These are phyloP conservation scores for Malus asiatica DNA, from an alignment of 306 rosid species.

Conservation along the genomic window DNA sequence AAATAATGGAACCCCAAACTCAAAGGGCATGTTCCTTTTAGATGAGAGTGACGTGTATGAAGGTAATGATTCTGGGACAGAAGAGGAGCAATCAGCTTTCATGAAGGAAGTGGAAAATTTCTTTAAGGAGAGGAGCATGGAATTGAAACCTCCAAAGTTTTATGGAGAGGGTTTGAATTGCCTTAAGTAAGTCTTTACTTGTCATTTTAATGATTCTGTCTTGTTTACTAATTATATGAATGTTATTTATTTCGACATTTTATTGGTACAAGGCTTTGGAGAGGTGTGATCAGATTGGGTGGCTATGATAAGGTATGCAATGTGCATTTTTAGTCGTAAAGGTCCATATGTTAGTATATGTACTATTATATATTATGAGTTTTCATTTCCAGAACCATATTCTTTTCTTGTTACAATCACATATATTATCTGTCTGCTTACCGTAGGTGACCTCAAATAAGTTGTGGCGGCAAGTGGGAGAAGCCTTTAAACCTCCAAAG, in stretches of 20 bases:
- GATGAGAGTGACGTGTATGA: slow-evolving; percentile 51
- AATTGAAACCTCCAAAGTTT: slow-evolving; percentile 92
- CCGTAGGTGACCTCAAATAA: slow-evolving; percentile 88
- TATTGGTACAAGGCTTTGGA: slow-evolving; percentile 64
- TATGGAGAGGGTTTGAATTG: slow-evolving; percentile 93
- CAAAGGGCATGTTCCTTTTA: slow-evolving; percentile 41
- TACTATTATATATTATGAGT: neutral
- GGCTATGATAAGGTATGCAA: slow-evolving; percentile 92
- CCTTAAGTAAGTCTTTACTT: slow-evolving; percentile 67
- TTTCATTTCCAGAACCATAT: slow-evolving; percentile 13
- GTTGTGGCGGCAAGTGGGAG: slow-evolving; percentile 99
- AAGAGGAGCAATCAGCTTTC: slow-evolving; percentile 79
- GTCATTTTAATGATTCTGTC: neutral
- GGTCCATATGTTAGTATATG: neutral
- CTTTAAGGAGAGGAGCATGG: slow-evolving; percentile 86
- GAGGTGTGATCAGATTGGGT: slow-evolving; percentile 88
- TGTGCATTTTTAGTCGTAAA: neutral
- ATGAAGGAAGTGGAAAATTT: slow-evolving; percentile 82
- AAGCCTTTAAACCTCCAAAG: slow-evolving; percentile 97
- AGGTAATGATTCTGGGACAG: slow-evolving; percentile 88
- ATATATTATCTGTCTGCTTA: slow-evolving; percentile 24
- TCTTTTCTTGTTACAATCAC: slow-evolving; percentile 18
- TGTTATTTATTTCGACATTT: slow-evolving; percentile 14
- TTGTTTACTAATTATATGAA: slow-evolving; percentile 4
- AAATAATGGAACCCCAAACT: slow-evolving; percentile 46